Evolutionary conservation across 1,284 basidiomycete genomes (phyloP), one percentile per base, ranked within the genome.

Genomic region (Moesziomyces sp.): DNA sequence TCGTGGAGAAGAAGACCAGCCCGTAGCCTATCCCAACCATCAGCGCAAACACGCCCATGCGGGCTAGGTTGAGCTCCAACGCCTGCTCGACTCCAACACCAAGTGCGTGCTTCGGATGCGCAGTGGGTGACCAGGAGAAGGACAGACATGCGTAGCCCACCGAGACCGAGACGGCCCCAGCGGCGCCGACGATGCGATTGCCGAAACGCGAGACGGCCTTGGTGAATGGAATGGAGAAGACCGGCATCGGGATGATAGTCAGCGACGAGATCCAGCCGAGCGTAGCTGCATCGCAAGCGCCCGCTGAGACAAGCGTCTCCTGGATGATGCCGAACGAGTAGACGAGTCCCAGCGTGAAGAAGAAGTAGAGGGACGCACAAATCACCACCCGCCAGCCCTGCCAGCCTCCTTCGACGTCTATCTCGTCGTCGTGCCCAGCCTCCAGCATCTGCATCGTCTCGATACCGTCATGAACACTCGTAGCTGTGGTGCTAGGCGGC

Each of bases 361-460:
- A 79, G 57, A 76, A 74, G 67, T 64, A 71, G n/a, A 57, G 24
- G 0, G 68, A 60, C 23, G 68, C 68, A 28, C 65, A 68, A 13
- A 57, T 50, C 35, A 68, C 65, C 24, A 68, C 65, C 18, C 51
- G 47, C 65, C 65, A 68, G 4, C 65, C 65, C 23, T 54, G 46
- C 54, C 54, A 51, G 0, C 65, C 65, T 48, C 65, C 65, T 40
- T 68, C 65, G 23, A 49, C 47, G 14, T 30, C 50, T 23, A 58
- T 55, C 9, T 47, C 48, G 33, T 68, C 64, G 46, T 33, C n/a
- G 3, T 57, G 53, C 5, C 19, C 46, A 2, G 57, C 52, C 14
- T 40, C 65, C n/a, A 88, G 97, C 74, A 88, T 89, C 1, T 97
- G 97, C 84, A 88, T 90, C 0, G 88, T 91, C 1, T 94, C 93